Evolutionary conservation across 805 yeast genomes (phyloP).

Genomic region (Wickerhamomyces strasburgensis): DNA sequence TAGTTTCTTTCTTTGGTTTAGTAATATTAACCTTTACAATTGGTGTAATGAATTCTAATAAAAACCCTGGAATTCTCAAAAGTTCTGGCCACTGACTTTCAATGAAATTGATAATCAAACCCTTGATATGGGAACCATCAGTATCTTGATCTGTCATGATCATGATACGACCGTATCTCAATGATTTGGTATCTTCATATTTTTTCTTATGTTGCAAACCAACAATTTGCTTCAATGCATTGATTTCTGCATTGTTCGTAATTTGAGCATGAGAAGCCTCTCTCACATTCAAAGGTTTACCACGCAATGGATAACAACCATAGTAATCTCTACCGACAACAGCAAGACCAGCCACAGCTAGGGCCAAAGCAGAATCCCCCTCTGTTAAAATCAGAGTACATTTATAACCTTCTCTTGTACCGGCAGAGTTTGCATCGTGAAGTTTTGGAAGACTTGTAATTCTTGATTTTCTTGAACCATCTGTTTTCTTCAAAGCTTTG

Average conservation of each 20-base stretch:
- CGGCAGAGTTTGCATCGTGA: conserved; percentile 95
- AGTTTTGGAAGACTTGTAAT: conserved; percentile 85
- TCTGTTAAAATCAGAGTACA: conserved; percentile 93
- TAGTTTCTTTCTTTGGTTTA: conserved; percentile 51
- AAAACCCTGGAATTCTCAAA: conserved; percentile 82
- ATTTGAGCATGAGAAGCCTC: conserved; percentile 97
- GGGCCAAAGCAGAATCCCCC: conserved; percentile 92
- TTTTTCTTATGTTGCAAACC: conserved; percentile 90
- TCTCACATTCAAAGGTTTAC: conserved; percentile 90
- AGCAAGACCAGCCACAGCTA: conserved; percentile 89
- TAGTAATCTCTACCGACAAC: conserved; percentile 94
- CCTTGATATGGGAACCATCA: conserved; percentile 97
- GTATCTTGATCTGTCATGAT: conserved; percentile 99
- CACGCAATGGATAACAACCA: conserved; percentile 93
- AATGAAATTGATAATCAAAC: conserved; percentile 85
- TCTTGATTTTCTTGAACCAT: conserved; percentile 79
- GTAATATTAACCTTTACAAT: conserved; percentile 84
- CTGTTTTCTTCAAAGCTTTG: conserved; percentile 79
- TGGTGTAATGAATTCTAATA: conserved; percentile 93
- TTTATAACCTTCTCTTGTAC: conserved; percentile 85
- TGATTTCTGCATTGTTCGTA: conserved; percentile 87
- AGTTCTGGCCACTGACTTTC: conserved; percentile 94
- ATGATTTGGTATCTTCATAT: conserved; percentile 65
- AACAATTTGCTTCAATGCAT: conserved; percentile 90
- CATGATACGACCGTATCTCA: conserved; percentile 96